Base-by-base conservation (phyloP, 2,329 filamentous ascomycete species). In the Curvularia eragrostidis region DNA sequence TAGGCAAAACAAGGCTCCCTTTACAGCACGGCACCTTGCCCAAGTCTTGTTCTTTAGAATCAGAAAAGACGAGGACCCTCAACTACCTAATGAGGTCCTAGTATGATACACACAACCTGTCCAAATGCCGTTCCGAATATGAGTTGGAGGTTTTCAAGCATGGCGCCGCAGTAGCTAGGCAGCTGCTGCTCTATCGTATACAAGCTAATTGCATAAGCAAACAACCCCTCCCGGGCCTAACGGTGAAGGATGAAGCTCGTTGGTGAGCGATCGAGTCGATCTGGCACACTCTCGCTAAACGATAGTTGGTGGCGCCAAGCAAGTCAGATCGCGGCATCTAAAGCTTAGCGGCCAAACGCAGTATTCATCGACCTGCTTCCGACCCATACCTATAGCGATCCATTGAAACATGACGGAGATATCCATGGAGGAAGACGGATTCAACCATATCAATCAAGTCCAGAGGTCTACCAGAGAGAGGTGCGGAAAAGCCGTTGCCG, bases 241-340 rank as follows among this genome's bases (percentile, higher is more conserved):
- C 19, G 21, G 28, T 44, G 28, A 41, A 19, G 3, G 23, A 23
- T 3, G 36, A 44, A 21, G n/a, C 24, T 36, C 34, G n/a, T 24
- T 9, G 15, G 18, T 36, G 43, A 49, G 43, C 38, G 55, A 57
- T 57, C 50, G 55, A 54, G 39, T 54, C 50, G 50, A 57, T 48
- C 55, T 38, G 53, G 38, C 41, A 23, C 50, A 23, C 54, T 30
- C 44, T 57, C 44, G 51, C 50, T 57, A 49, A 44, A n/a, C n/a
- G n/a, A n/a, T 10, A 39, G 19, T 44, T 44, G 39, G 55, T 53
- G 49, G 43, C 43, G 49, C 54, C 42, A 56, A 56, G 54, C 42
- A 49, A 41, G 50, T 38, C 24, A 39, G 32, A 41, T 32, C 55
- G 55, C 54, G 34, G 44, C 41, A 56, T 56, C 39, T 34, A 34